Evolutionary conservation across 345 rosid genomes (phyloP), one percentile per base, ranked within the genome.

Genomic region (Brassica napus): DNA sequence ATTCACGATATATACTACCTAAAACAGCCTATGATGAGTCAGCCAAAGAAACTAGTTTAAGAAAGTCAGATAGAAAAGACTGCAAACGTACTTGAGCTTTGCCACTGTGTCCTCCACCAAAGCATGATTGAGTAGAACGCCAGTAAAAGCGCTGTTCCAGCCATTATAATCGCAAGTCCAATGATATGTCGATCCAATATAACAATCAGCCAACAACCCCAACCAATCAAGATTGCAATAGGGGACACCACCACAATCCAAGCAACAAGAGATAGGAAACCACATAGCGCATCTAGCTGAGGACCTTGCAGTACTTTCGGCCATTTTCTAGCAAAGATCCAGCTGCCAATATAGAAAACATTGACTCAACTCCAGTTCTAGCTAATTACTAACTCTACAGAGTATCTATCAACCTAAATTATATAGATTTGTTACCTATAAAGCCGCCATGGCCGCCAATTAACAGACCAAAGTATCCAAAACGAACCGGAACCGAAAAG

Each of bases 71-170:
- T 71, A n/a, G 7, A 59, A 47, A 3, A 8, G 42, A 5, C 15
- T 42, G 58, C 24, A 78, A 31, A 78, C 91, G 62, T 93, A 95
- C 98, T 90, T 85, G 99, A 93, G 82, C 98, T 93, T 87, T 95
- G 99, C 99, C 99, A 93, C 75, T 86, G 92, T 6, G 97, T 93
- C 87, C 97, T 92, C 98, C 95, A 96, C 99, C 99, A 93, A 69
- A 93, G 94, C 97, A 96, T 92, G 87, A 96, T 92, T 78, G 99
- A 90, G 82, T 96, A 93, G 86, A 93, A 96, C 42, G 99, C 97
- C 87, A 96, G 77, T 18, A 93, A 76, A 82, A 96, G 98, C 71
- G 98, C 99, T 76, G 90, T 90, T 68, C 98, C 99, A 67, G 97
- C 98, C 98, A 96, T 92, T 84, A 92, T 91, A 62, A 93, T 88